These are phyloP conservation scores for Yamadazyma diospyri DNA, from an alignment of 1,139 yeast genomes.

Conservation along the genomic window DNA sequence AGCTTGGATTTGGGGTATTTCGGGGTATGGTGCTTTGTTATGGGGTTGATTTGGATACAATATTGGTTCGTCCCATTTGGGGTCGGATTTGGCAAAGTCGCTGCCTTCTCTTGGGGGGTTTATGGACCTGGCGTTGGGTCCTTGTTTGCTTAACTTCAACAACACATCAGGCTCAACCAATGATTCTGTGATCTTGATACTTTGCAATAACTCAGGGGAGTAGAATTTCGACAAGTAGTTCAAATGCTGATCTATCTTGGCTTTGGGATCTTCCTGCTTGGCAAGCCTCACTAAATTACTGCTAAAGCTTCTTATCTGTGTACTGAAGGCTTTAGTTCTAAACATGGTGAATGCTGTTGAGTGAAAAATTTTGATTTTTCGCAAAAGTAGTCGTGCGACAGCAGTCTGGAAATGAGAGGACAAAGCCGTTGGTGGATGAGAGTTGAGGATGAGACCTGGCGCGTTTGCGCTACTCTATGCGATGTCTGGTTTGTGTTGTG, in stretches of 20 bases:
- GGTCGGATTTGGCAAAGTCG: slow-evolving; percentile 36
- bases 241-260: slow-evolving; percentile 40
- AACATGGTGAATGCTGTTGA: slow-evolving; percentile 1
- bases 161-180: slow-evolving; percentile 62
- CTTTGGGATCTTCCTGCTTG: slow-evolving; percentile 13
- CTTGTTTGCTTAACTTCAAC: slow-evolving; percentile 31
- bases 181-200: slow-evolving; percentile 78
- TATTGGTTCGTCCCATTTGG: slow-evolving; percentile 47
- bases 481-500: too few species aligned
- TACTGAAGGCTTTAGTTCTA: background rate
- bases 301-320: slow-evolving; percentile 5
- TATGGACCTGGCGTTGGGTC: slow-evolving; percentile 28
- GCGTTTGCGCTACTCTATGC: too few species aligned
- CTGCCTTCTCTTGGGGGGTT: slow-evolving; percentile 22
- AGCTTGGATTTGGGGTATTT: slow-evolving; percentile 38
- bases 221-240: slow-evolving; percentile 66
- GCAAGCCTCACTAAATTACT: background rate
- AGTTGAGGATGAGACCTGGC: too few species aligned
- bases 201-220: slow-evolving; percentile 71
- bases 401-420: too few species aligned
- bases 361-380: slow-evolving; percentile 2
- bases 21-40: slow-evolving; percentile 39
- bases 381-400: background rate
- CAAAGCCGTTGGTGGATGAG: too few species aligned
- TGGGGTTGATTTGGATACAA: slow-evolving; percentile 45